Base-by-base conservation (phyloP, 495 filamentous ascomycete species). In the Bacidia rubella region DNA sequence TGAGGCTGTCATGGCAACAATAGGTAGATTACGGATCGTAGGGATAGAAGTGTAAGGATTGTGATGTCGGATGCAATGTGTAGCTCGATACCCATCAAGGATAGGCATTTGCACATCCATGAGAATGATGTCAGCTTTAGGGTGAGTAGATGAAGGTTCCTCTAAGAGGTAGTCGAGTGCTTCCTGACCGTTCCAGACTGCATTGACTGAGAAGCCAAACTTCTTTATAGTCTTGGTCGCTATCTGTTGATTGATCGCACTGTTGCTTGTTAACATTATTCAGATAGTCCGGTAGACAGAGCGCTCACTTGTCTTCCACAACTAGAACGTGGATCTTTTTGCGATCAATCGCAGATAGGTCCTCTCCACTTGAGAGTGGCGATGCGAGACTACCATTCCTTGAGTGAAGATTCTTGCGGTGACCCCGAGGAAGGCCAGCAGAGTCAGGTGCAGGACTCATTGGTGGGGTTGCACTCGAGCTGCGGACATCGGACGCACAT, bases 21-120 rank as follows among this genome's bases (percentile, higher is more conserved):
- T 86, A 0, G 84, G 83, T 1, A 86, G 74, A 1, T 75, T 64
- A 19, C 68, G 67, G 19, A 79, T 55, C 11, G 60, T 57, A 15
- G 74, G 68, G 12, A 70, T 65, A 12, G 62, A 62, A 45, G 74
- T 75, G 57, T 83, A 80, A 2, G 77, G 79, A 2, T 65, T 50
- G 52, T 81, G 73, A 46, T 77, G 74, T 38, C 86, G 70, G 22
- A 92, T 77, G 26, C 78, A 71, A n/a, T 81, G 79, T 0, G 85
- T 88, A 27, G 85, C 82, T 26, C 74, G 70, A 58, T 90, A 90
- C 1, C 87, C 87, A 56, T 89, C 86, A 54, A 89, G 77, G 15
- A 88, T 70, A 3, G 85, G 83, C 84, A 92, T 89, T 63, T 89
- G 84, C 0, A 89, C 79, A 58, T 93, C 85, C 87, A 93, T 92